These are phyloP conservation scores for Pseudognaphalium luteoalbum DNA, from an alignment of 129 eudicot genomes.

Conservation along the genomic window DNA sequence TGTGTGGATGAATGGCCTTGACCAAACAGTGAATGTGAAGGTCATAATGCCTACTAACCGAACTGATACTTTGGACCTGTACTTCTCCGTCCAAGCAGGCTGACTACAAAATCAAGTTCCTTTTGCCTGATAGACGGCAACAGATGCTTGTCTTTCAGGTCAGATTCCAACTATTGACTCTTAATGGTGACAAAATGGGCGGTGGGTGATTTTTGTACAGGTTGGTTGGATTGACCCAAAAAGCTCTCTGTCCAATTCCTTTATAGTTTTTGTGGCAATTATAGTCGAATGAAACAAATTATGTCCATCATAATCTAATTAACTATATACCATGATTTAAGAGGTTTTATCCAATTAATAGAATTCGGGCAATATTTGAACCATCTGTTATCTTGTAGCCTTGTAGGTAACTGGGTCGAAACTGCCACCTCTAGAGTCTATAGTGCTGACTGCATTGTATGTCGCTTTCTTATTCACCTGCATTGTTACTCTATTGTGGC, in stretches of 20 bases:
- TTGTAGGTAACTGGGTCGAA: neutral
- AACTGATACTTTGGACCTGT: constrained; percentile 82
- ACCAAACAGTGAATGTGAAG: constrained; percentile 81
- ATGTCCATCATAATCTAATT: neutral
- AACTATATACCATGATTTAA: neutral
- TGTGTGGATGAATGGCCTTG: constrained; percentile 90
- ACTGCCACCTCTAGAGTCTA: neutral
- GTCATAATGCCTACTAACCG: constrained; percentile 85
- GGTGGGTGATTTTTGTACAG: neutral
- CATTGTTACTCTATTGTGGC: neutral
- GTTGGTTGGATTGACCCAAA: too few species aligned
- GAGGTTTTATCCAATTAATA: neutral
- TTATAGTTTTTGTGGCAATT: neutral
- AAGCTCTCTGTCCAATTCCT: too few species aligned
- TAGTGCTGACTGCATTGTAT: neutral
- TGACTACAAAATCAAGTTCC: constrained; percentile 83
- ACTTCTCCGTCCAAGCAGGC: constrained; percentile 75
- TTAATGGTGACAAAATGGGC: neutral
- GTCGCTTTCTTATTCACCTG: neutral
- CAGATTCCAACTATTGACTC: too few species aligned
- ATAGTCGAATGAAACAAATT: neutral
- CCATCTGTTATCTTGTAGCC: neutral
- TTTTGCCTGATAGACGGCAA: constrained; percentile 82
- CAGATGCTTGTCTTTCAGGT: constrained; percentile 55
- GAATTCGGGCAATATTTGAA: neutral